These are phyloP conservation scores for Boechera retrofracta DNA, from an alignment of 345 rosid species.

Conservation along the genomic window DNA sequence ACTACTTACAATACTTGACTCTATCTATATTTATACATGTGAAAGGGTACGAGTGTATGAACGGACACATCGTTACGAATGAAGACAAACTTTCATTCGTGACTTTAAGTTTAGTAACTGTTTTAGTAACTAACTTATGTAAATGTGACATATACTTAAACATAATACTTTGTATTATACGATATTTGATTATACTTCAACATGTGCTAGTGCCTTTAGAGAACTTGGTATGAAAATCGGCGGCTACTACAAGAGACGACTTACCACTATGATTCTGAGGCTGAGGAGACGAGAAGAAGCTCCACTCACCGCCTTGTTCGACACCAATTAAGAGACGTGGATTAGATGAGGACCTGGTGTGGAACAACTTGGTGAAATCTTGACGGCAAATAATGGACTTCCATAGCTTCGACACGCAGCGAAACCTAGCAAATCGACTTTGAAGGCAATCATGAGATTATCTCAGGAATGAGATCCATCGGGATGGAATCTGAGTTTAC, in stretches of 20 bases:
- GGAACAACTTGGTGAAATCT: neutral
- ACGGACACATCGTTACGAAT: too few species aligned
- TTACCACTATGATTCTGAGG: neutral
- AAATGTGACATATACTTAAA: too few species aligned
- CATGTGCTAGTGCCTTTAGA: accelerated
- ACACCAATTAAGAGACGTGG: constrained; percentile 13
- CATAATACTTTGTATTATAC: too few species aligned
- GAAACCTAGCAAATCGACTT: too few species aligned
- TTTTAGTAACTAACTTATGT: too few species aligned
- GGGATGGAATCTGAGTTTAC: neutral
- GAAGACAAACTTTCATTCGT: too few species aligned
- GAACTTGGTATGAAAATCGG: neutral
- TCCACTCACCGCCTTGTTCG: accelerated
- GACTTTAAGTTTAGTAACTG: too few species aligned
- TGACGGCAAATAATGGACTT: neutral
- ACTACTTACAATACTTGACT: too few species aligned
- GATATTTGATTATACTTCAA: too few species aligned
- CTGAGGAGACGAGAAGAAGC: neutral
- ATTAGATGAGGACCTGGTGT: neutral
- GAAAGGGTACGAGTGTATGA: too few species aligned
- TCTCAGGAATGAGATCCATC: neutral
- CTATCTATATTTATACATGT: too few species aligned
- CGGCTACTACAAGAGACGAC: neutral
- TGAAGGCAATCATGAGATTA: neutral
- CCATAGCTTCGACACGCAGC: neutral